Base-by-base conservation (phyloP, 768 basidiomycete species). In the Daedaleopsis nitida region DNA sequence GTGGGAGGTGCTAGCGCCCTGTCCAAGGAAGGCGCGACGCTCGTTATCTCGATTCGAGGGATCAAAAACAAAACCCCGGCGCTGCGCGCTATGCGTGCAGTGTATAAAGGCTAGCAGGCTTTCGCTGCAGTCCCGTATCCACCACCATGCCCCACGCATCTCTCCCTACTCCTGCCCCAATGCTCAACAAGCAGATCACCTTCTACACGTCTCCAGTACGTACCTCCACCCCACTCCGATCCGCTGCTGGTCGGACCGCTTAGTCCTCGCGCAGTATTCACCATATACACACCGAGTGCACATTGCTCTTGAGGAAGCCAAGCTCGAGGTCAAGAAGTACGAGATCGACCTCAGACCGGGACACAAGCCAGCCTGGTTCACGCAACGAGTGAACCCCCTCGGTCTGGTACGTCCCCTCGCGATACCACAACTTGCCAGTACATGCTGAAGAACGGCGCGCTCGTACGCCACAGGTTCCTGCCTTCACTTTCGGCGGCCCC, bases 301-400 rank as follows among this genome's bases (percentile, higher is more conserved):
- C 59, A 75, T 89, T n/a, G 86, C 87, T 1, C 78, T 90, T 23
- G 75, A 78, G n/a, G 87, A 89, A 65, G 78, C 82, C 2, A 76
- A 79, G 6, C 75, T 81, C 5, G 63, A 78, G 2, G 83, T 76
- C 68, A 81, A 76, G n/a, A 73, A 77, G 12, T 86, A 75, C 58
- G 81, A 87, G 63, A 81, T 90, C 47, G 84, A 88, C 68, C 72
- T 90, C 14, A 52, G 59, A 63, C 55, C 60, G 60, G 53, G 60
- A 63, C 83, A 84, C 74, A 90, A 89, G 73, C 87, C 87, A 0
- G 82, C 80, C 50, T 88, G 87, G 87, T 88, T 86, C 68, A 81
- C 81, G 0, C 78, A 81, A 0, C 78, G 83, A 58, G 81, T 90
- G 45, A 90, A 89, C 72, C 83, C 83, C 1, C 83, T 80, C 0